Conservation (phyloP, 176 grass and related monocot genomes). For the Phoenix roebelenii region DNA sequence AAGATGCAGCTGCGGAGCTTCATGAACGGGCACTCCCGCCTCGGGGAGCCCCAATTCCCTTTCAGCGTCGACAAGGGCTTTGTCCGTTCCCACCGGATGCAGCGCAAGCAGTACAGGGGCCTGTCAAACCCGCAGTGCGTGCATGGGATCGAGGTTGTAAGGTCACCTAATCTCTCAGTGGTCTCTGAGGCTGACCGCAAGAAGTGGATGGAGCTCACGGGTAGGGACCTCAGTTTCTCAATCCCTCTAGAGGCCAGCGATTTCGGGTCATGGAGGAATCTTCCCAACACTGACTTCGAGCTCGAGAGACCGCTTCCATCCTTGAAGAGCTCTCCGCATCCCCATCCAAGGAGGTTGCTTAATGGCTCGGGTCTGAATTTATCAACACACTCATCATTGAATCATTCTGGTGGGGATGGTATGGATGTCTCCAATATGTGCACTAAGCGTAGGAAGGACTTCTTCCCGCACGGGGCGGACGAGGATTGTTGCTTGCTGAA, state of each 20-base stretch:
- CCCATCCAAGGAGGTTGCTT: constrained; percentile 51
- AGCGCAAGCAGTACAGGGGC: constrained; percentile 89
- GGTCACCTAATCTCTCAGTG: constrained; percentile 47
- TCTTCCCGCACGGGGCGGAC: constrained; percentile 49
- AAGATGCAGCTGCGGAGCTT: constrained; percentile 97
- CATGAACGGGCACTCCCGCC: constrained; percentile 92
- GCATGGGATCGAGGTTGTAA: constrained; percentile 69
- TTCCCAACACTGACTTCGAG: constrained; percentile 68
- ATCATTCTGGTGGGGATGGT: constrained; percentile 38
- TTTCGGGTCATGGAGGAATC: constrained; percentile 89
- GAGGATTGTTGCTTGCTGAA: constrained; percentile 41
- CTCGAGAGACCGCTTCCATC: constrained; percentile 43
- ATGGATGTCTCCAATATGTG: constrained; percentile 34
- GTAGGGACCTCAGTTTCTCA: constrained; percentile 59
- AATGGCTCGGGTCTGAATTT: constrained; percentile 69
- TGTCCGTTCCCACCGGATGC: constrained; percentile 82
- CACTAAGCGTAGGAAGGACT: constrained; percentile 68
- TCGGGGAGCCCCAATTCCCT: constrained; percentile 81
- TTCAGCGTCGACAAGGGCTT: constrained; percentile 87
- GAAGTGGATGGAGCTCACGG: constrained; percentile 81
- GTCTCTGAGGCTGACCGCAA: constrained; percentile 61
- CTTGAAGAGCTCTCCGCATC: constrained; percentile 31
- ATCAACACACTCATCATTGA: constrained; percentile 43
- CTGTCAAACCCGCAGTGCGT: constrained; percentile 86
- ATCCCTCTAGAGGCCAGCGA: constrained; percentile 54